These are phyloP conservation scores for Sclerotinia trifoliorum DNA, from an alignment of 2,329 filamentous ascomycete genomes.

Conservation along the genomic window DNA sequence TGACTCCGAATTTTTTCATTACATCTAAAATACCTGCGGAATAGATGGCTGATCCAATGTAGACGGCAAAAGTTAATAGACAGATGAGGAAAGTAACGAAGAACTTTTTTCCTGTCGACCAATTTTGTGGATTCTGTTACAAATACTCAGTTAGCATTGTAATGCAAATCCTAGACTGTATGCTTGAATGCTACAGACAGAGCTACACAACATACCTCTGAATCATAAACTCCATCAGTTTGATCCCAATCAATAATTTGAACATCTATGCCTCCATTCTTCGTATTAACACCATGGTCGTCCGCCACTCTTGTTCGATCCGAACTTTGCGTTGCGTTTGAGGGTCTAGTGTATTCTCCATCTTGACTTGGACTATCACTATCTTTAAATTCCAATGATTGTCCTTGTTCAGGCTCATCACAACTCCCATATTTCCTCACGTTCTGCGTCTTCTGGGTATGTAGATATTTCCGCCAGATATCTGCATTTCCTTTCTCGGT, in stretches of 20 bases:
- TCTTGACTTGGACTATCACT: neutral
- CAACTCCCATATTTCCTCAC: slow-evolving; percentile 2
- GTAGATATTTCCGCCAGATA: slow-evolving; percentile 3
- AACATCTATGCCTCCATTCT: slow-evolving; percentile 41
- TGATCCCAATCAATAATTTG: slow-evolving; percentile 44
- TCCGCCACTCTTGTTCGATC: neutral
- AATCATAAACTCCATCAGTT: slow-evolving; percentile 52
- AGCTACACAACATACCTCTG: slow-evolving; percentile 38
- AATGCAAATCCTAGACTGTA: neutral
- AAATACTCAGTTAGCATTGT: slow-evolving; percentile 35
- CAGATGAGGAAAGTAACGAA: slow-evolving; percentile 50
- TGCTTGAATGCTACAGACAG: neutral
- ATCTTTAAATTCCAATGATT: neutral
- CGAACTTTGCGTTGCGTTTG: neutral
- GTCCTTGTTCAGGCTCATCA: neutral
- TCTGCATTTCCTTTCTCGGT: neutral
- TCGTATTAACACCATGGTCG: slow-evolving; percentile 43
- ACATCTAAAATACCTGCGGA: slow-evolving; percentile 49
- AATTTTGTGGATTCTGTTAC: slow-evolving; percentile 54
- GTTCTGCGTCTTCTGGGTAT: neutral
- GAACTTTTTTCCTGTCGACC: slow-evolving; percentile 46
- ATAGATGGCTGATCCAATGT: slow-evolving; percentile 51
- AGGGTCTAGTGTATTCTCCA: neutral
- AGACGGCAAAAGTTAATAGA: slow-evolving; percentile 58
- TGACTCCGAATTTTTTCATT: slow-evolving; percentile 53